Percentiles rank a stretch among this genome's conserved stretches.
Evolutionary conservation across 176 grass and related monocot species (phyloP).

Genomic region (Triticum monococcum): DNA sequence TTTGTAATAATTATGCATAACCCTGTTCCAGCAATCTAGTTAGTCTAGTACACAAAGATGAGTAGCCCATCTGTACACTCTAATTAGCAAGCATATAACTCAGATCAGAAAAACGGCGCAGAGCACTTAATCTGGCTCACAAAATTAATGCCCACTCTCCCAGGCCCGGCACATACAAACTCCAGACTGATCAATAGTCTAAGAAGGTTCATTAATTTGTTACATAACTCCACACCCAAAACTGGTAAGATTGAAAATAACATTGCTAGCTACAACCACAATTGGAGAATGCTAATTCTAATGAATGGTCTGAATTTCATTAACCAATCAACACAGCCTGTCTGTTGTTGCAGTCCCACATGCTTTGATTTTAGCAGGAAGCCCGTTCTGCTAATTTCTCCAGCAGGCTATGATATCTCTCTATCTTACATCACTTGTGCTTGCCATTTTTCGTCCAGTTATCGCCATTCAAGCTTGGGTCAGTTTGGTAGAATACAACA

Average conservation of each 20-base stretch:
- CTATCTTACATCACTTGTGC: conserved; percentile 15
- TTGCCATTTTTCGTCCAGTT: conserved; percentile 11
- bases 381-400: conserved; percentile 7
- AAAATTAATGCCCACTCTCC: conserved; percentile 5
- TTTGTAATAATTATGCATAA: neutral
- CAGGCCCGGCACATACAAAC: conserved; percentile 7
- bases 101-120: neutral
- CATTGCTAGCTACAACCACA: conserved; percentile 2
- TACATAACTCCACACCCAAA: neutral
- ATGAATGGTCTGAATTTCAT: neutral
- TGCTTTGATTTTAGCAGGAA: conserved; percentile 7
- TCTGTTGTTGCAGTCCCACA: neutral
- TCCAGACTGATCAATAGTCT: neutral
- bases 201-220: neutral
- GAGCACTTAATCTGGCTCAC: neutral
- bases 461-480: conserved; percentile 17
- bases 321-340: neutral
- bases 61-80: neutral
- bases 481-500: conserved; percentile 83
- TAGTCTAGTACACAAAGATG: neutral
- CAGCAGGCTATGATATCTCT: neutral
- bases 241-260: conserved; percentile 8
- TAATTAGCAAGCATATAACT: neutral
- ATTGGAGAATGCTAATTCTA: conserved; percentile 3
- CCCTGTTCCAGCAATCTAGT: neutral